Evolutionary conservation across 306 rosid genomes (phyloP).

Genomic region (Acacia acuminata): DNA sequence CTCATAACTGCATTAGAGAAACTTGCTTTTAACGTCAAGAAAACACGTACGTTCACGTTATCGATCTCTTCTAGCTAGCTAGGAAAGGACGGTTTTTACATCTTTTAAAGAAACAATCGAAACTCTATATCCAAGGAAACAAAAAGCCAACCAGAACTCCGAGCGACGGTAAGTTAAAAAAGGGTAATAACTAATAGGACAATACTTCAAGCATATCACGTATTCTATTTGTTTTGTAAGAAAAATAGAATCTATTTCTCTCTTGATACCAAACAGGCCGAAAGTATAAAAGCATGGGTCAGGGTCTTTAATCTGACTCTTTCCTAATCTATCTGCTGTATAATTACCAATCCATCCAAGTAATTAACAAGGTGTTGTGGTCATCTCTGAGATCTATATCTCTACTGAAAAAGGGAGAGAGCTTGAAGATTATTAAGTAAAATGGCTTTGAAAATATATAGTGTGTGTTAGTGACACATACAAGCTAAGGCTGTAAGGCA

Average conservation of each 20-base stretch:
- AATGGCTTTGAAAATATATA: background rate
- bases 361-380: background rate
- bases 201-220: background rate
- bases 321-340: background rate
- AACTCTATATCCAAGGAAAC: background rate
- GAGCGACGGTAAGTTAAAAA: background rate
- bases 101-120: background rate
- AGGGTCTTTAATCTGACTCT: background rate
- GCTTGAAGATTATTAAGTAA: background rate
- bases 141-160: background rate
- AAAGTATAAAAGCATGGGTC: background rate
- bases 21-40: background rate
- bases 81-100: background rate
- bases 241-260: background rate
- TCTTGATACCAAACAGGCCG: background rate
- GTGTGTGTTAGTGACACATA: background rate
- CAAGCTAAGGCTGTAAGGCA: too few relatives aligned
- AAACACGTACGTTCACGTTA: background rate
- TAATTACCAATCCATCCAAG: background rate
- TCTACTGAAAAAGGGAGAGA: background rate
- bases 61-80: background rate
- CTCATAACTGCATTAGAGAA: background rate
- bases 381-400: background rate
- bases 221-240: background rate
- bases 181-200: background rate